Percentiles rank a stretch among this genome's conserved stretches.
phyloP scores from a whole-genome alignment of 306 rosid genomes.

The Crotalaria pallida region DNA sequence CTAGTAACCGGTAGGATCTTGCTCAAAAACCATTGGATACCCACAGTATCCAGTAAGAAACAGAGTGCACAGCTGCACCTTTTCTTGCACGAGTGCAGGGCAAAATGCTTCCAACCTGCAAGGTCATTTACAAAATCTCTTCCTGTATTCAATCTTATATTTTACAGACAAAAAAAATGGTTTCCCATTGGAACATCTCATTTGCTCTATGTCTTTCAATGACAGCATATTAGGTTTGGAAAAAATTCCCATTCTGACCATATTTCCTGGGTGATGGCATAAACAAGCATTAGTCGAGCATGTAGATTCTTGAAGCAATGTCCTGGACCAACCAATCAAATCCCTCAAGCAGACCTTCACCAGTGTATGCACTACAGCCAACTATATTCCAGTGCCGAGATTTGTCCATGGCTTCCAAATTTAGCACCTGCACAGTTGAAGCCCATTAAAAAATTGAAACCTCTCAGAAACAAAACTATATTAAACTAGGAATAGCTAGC shows the following conservation, averaged over 20 bases:
- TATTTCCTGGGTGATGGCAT: neutral
- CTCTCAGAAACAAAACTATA: too few species aligned
- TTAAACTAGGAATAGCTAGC: too few species aligned
- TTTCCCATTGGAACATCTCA: neutral
- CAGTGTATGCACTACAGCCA: conserved; percentile 81
- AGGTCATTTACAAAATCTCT: too few species aligned
- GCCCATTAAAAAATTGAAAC: neutral
- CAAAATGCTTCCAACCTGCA: too few species aligned
- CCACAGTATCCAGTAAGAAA: too few species aligned
- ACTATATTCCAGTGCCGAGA: conserved; percentile 74
- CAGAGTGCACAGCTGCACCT: too few species aligned
- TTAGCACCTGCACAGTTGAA: conserved; percentile 43
- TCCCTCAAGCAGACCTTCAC: conserved; percentile 75
- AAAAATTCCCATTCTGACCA: neutral
- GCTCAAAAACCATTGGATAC: too few species aligned
- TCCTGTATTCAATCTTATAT: too few species aligned
- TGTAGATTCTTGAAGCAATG: conserved; percentile 76
- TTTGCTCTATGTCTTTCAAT: neutral
- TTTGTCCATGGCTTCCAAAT: conserved; percentile 75
- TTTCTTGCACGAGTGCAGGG: too few species aligned
- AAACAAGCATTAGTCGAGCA: conserved; percentile 37
- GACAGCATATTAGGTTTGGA: neutral
- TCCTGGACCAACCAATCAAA: conserved; percentile 90
- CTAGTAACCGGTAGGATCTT: too few species aligned
- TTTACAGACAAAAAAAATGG: too few species aligned